Base-by-base conservation (phyloP, 768 basidiomycete species). In the Suillus plorans region DNA sequence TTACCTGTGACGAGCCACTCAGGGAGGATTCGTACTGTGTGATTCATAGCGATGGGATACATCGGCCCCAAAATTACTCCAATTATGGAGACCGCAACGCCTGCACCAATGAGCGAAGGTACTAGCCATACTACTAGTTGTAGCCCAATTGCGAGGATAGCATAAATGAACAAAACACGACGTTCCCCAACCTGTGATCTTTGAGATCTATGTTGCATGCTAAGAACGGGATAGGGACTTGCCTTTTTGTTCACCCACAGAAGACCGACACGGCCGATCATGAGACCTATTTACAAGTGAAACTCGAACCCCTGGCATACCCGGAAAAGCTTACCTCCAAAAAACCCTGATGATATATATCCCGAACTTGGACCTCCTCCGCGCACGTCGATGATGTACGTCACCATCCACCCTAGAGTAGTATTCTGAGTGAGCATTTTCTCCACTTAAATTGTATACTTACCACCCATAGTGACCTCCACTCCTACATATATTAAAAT, bases 61-160 rank as follows among this genome's bases (percentile, higher is more conserved):
- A 92, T 85, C 3, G 90, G 90, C 0, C 90, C 91, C n/a, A 93
- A 79, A 28, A 91, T 74, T 10, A 91, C 57, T 20, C 91, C 91
- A 18, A 91, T 76, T 55, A 91, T 68, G 2, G 88, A 82, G 28
- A 91, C 81, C 0, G 87, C 85, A 4, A 91, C 79, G 3, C 85
- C 90, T 68, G 85, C 81, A 3, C 84, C 88, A 10, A 90, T 78
- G 18, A 92, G 78, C 6, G 85, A 88, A 28, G 87, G 88, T 0
- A 87, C 84, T 36, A 88, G 80, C 90, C 91, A 93, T 45, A 92
- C 78, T 8, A 88, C 69, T 36, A 92, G 70, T 70, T 91, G 85
- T 22, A 92, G 80, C 4, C 88, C 79, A 39, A 81, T 71, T 13
- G 74, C 74, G n/a, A 76, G 68, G 44, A 65, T 36, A 37, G 72